Evolutionary conservation across 2,329 filamentous ascomycete genomes (phyloP).

Genomic region (Ilyonectria sp.): DNA sequence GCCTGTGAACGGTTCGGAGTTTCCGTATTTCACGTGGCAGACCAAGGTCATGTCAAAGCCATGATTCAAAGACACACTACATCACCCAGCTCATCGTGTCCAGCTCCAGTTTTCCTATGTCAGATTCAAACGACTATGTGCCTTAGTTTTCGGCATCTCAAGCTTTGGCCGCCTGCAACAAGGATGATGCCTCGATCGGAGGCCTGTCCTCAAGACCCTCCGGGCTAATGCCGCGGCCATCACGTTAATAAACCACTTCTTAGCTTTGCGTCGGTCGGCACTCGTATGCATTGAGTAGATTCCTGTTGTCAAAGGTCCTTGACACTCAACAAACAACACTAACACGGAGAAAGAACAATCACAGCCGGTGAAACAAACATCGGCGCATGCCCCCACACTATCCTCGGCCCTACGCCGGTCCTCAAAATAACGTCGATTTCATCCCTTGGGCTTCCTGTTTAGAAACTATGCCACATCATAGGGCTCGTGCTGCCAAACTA

Average conservation of each 20-base stretch:
- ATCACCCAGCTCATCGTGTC: constrained; percentile 8
- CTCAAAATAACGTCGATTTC: constrained; percentile 26
- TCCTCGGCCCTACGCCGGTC: constrained; percentile 23
- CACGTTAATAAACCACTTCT: constrained; percentile 14
- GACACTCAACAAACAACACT: constrained; percentile 8
- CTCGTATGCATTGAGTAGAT: constrained; percentile 17
- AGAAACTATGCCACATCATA: constrained; percentile 24
- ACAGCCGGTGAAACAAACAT: constrained; percentile 19
- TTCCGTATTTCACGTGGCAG: constrained; percentile 19
- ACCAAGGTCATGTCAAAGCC: constrained; percentile 16
- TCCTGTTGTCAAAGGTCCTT: constrained; percentile 11
- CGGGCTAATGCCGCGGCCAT: constrained; percentile 21
- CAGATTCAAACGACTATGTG: constrained; percentile 20
- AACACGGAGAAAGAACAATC: constrained; percentile 15
- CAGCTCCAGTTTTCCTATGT: constrained; percentile 24
- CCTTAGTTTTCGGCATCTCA: constrained; percentile 2
- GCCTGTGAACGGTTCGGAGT: constrained; percentile 1
- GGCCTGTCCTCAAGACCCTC: constrained; percentile 20
- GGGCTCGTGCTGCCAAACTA: constrained; percentile 14
- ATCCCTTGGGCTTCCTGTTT: constrained; percentile 20
- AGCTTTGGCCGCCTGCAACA: constrained; percentile 17
- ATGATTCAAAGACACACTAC: constrained; percentile 9
- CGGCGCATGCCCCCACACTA: constrained; percentile 16
- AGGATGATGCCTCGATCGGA: constrained; percentile 25
- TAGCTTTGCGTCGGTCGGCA: constrained; percentile 11